phyloP scores from a whole-genome alignment of 176 grass and related monocot genomes.

The Carex parvula region DNA sequence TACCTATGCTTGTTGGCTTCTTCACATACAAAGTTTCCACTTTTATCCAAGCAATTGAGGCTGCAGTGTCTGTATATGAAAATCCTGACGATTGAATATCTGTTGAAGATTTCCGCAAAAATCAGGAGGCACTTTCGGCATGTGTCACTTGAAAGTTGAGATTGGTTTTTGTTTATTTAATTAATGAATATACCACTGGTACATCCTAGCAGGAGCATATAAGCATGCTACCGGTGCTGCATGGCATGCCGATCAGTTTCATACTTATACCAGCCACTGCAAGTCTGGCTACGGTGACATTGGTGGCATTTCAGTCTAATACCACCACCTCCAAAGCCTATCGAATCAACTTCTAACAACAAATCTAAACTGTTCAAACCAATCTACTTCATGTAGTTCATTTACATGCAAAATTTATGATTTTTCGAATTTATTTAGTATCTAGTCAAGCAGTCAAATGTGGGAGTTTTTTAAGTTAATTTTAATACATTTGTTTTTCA shows the following conservation, averaged over 20 bases:
- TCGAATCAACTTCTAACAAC: too few relatives aligned
- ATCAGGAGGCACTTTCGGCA: neutral
- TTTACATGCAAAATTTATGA: too few relatives aligned
- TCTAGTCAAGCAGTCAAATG: too few relatives aligned
- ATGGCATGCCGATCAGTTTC: neutral
- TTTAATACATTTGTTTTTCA: too few relatives aligned
- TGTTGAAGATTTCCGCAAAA: neutral
- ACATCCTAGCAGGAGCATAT: neutral
- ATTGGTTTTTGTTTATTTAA: neutral
- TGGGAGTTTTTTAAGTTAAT: too few relatives aligned
- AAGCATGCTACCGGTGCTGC: neutral
- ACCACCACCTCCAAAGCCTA: too few relatives aligned
- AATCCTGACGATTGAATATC: constrained; percentile 52
- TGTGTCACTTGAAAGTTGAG: neutral
- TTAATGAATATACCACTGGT: neutral
- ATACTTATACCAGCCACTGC: neutral
- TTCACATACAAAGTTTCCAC: constrained; percentile 92
- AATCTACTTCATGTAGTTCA: too few relatives aligned
- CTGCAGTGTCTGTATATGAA: constrained; percentile 36
- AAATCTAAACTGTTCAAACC: too few relatives aligned
- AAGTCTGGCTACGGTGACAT: too few relatives aligned
- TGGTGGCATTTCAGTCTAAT: too few relatives aligned
- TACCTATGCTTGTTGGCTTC: constrained; percentile 92
- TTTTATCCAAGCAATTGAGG: constrained; percentile 74
- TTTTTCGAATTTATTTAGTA: too few relatives aligned